These are phyloP conservation scores for Hypoxylon sp. DNA, from an alignment of 2,329 filamentous ascomycete species.

Conservation along the genomic window DNA sequence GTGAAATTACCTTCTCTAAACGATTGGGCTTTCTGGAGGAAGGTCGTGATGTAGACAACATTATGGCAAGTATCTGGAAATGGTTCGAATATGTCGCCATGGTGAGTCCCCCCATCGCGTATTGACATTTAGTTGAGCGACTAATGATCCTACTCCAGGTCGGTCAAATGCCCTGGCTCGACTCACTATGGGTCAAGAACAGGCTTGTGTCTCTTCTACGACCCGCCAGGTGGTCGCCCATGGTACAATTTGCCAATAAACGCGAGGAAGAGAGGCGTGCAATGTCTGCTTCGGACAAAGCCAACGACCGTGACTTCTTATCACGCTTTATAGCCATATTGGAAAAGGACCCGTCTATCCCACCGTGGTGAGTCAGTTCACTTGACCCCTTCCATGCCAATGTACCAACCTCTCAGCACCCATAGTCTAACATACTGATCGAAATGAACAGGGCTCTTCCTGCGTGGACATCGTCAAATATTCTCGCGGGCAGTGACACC, in stretches of 20 bases:
- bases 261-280: conserved; percentile 5
- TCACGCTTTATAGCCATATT: conserved; percentile 13
- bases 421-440: neutral
- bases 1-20: conserved; percentile 21
- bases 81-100: conserved; percentile 6
- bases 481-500: conserved; percentile 25
- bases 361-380: neutral
- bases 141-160: neutral
- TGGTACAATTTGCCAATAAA: conserved; percentile 5
- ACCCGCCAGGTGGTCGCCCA: neutral
- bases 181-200: conserved; percentile 7
- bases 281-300: neutral
- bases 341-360: neutral
- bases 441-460: neutral
- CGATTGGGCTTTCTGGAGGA: conserved; percentile 17
- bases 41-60: conserved; percentile 13
- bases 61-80: conserved; percentile 13
- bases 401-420: neutral
- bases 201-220: neutral
- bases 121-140: neutral
- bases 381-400: neutral
- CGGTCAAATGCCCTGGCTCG: conserved; percentile 6
- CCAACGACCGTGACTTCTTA: conserved; percentile 24
- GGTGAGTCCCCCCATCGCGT: neutral
- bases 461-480: conserved; percentile 47